Conservation (phyloP, 805 yeast genomes). For the Metschnikowia koreensis region DNA sequence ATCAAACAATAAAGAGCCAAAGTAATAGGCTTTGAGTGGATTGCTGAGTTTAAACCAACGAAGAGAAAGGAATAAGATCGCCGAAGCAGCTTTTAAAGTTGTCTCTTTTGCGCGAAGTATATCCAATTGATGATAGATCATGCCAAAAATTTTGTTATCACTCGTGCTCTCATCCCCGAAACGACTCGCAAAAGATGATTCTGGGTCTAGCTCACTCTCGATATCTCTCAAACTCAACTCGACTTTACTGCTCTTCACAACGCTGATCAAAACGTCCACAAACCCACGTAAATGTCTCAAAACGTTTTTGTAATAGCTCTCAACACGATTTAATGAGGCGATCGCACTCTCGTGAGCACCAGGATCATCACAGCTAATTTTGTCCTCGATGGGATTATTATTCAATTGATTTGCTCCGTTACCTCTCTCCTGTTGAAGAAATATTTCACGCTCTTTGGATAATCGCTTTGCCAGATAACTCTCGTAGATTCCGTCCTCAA, state of each 20-base stretch:
- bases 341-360: constrained; percentile 31
- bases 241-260: constrained; percentile 52
- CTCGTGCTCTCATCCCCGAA: constrained; percentile 12
- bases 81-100: constrained; percentile 56
- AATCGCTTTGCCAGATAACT: constrained; percentile 69
- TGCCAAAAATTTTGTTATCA: constrained; percentile 8
- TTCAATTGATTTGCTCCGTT: constrained; percentile 22
- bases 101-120: constrained; percentile 60
- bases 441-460: constrained; percentile 66
- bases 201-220: constrained; percentile 36
- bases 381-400: constrained; percentile 23
- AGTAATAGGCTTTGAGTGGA: constrained; percentile 72
- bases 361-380: constrained; percentile 18
- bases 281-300: constrained; percentile 61
- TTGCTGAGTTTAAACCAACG: constrained; percentile 83
- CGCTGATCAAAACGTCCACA: constrained; percentile 60
- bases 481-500: constrained; percentile 59
- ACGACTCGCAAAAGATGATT: constrained; percentile 25
- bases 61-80: constrained; percentile 50
- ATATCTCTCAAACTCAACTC: constrained; percentile 36
- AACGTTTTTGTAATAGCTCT: constrained; percentile 51
- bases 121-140: constrained; percentile 48
- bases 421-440: constrained; percentile 74
- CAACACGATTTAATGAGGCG: constrained; percentile 52
- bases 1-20: constrained; percentile 72